A percentile compares a stretch with the other conserved stretches of the same genome.
phyloP scores from a whole-genome alignment of 2,329 filamentous ascomycete species.

The Exophiala spinifera region DNA sequence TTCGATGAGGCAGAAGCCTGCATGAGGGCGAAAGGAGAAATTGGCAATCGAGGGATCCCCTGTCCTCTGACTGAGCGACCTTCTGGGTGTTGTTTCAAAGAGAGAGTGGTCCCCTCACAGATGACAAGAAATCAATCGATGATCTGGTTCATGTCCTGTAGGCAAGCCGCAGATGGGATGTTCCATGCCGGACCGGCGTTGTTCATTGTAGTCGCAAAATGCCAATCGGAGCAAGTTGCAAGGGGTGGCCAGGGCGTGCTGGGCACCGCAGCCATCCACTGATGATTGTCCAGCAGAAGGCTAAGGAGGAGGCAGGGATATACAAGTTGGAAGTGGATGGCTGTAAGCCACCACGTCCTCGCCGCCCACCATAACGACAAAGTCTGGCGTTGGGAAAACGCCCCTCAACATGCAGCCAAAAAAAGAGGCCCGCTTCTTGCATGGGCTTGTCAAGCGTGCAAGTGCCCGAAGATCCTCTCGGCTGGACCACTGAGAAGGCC shows the following conservation, averaged over 20 bases:
- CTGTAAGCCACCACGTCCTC: neutral
- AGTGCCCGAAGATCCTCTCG: neutral
- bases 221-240: neutral
- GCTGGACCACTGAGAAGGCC: neutral
- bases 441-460: neutral
- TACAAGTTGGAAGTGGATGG: neutral
- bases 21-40: neutral
- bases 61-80: neutral
- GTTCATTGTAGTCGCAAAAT: neutral
- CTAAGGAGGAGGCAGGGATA: neutral
- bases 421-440: slow-evolving; percentile 1
- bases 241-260: neutral
- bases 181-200: neutral
- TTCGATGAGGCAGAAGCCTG: neutral
- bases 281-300: neutral
- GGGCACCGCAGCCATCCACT: too few species aligned
- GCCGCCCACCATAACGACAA: neutral
- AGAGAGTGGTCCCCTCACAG: neutral
- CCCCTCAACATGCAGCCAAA: slow-evolving; percentile 2
- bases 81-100: neutral
- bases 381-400: neutral
- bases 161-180: slow-evolving; percentile 1
- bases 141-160: neutral
- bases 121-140: neutral
- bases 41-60: neutral